Base-by-base conservation (phyloP, 148 eudicot species). In the Dianthus caryophyllus region DNA sequence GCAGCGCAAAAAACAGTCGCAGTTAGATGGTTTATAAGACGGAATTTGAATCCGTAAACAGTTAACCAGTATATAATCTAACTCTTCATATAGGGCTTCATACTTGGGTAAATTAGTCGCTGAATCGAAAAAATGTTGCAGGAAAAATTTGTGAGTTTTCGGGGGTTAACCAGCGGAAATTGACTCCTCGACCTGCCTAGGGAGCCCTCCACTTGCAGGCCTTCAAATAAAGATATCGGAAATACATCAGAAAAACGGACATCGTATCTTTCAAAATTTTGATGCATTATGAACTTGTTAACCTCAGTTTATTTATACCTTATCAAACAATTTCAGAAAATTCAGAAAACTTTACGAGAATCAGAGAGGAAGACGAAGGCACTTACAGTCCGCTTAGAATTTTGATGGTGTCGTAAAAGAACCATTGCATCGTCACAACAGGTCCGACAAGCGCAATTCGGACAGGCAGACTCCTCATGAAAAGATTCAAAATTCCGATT, bases 311-410 rank as follows among this genome's bases (percentile, higher is more conserved):
- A n/a, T n/a, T n/a, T n/a, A n/a, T n/a, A n/a, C n/a, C n/a, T n/a
- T n/a, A n/a, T n/a, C n/a, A n/a, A n/a, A n/a, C n/a, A n/a, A n/a
- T n/a, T n/a, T n/a, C n/a, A n/a, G n/a, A n/a, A n/a, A n/a, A n/a
- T n/a, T n/a, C n/a, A n/a, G n/a, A n/a, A n/a, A n/a, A n/a, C n/a
- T n/a, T n/a, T n/a, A n/a, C n/a, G n/a, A n/a, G 15, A 22, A 44
- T 17, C 41, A 24, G 27, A 48, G 44, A 25, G 70, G 67, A 41
- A 48, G 44, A 25, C 67, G 67, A 41, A 77, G 46, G 52, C 17
- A 86, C 98, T 89, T 87, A 93, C 98, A 93, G 78, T 79, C 98
- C 98, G 76, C 77, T 84, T 2, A 87, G 72, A 57, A 93, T 80
- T 70, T 93, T 93, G 49, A 93, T 89, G 66, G 80, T 48, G 79